A percentile compares a stretch with the other conserved stretches of the same genome.
phyloP scores from a whole-genome alignment of 345 rosid genomes.

The Boechera divaricarpa region DNA sequence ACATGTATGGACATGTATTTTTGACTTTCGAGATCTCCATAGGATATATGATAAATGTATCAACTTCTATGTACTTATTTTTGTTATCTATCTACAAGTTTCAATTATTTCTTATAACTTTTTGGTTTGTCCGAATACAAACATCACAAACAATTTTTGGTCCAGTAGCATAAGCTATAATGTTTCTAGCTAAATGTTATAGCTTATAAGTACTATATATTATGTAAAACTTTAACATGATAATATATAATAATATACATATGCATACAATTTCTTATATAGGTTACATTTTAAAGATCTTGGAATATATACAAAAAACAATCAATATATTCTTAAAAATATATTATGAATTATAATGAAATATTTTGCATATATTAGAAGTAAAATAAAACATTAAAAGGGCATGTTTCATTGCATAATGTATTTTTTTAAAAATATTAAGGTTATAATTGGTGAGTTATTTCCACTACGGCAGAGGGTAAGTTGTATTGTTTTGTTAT shows the following conservation, averaged over 20 bases:
- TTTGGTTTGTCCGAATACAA: not conserved
- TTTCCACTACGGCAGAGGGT: not conserved
- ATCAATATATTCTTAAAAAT: too few relatives aligned
- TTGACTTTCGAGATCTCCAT: constrained; percentile 24
- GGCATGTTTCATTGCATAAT: not conserved
- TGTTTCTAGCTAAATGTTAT: too few relatives aligned
- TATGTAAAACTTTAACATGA: too few relatives aligned
- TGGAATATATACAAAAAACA: too few relatives aligned
- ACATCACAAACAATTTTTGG: not conserved
- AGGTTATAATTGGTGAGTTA: not conserved
- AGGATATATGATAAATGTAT: not conserved
- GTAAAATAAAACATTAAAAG: not conserved
- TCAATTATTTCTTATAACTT: not conserved
- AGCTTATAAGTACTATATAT: not conserved
- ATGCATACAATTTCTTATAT: not conserved
- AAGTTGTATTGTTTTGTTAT: not conserved
- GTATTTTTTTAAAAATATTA: not conserved
- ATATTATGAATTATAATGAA: not conserved
- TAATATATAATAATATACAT: too few relatives aligned
- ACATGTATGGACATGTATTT: not conserved
- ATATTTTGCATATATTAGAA: not conserved
- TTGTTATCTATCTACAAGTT: not conserved
- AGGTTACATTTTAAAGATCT: not conserved
- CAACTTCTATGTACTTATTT: too few relatives aligned
- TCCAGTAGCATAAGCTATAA: not conserved